Conservation (phyloP, 495 filamentous ascomycete species). For the Podospora comata region DNA sequence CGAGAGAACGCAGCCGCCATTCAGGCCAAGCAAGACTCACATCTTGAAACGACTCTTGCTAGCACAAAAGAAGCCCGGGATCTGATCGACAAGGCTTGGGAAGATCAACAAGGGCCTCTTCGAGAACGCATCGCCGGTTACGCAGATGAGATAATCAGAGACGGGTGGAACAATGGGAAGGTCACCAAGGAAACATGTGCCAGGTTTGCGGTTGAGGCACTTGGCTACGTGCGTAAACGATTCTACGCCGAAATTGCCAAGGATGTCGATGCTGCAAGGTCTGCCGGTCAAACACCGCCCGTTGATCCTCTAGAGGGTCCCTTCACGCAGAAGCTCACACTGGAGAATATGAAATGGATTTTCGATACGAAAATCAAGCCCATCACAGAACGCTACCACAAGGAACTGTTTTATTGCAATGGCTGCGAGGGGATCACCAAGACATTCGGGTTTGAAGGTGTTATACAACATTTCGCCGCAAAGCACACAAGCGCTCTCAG, state of each 20-base stretch:
- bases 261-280: slow-evolving; percentile 44
- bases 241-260: slow-evolving; percentile 60
- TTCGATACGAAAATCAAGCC: slow-evolving; percentile 73
- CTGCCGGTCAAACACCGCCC: slow-evolving; percentile 39
- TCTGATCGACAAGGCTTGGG: slow-evolving; percentile 60
- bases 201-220: slow-evolving; percentile 63
- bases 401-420: slow-evolving; percentile 73
- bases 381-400: slow-evolving; percentile 55
- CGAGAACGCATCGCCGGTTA: slow-evolving; percentile 56
- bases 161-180: slow-evolving; percentile 55
- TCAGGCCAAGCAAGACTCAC: slow-evolving; percentile 37
- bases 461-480: slow-evolving; percentile 76
- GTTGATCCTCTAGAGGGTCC: slow-evolving; percentile 52
- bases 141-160: slow-evolving; percentile 62
- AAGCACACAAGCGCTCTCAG: slow-evolving; percentile 72
- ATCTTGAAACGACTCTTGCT: slow-evolving; percentile 28
- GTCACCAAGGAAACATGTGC: slow-evolving; percentile 58
- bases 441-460: slow-evolving; percentile 68
- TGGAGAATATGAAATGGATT: slow-evolving; percentile 85
- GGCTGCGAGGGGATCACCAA: slow-evolving; percentile 60
- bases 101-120: slow-evolving; percentile 61
- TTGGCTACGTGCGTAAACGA: slow-evolving; percentile 57
- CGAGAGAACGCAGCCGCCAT: slow-evolving; percentile 40
- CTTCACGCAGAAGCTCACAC: slow-evolving; percentile 56
- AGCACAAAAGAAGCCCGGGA: slow-evolving; percentile 57